Evolutionary conservation across 208 protist species (phyloP), one percentile per base, ranked within the genome.

Genomic region (Angomonas desouzai): DNA sequence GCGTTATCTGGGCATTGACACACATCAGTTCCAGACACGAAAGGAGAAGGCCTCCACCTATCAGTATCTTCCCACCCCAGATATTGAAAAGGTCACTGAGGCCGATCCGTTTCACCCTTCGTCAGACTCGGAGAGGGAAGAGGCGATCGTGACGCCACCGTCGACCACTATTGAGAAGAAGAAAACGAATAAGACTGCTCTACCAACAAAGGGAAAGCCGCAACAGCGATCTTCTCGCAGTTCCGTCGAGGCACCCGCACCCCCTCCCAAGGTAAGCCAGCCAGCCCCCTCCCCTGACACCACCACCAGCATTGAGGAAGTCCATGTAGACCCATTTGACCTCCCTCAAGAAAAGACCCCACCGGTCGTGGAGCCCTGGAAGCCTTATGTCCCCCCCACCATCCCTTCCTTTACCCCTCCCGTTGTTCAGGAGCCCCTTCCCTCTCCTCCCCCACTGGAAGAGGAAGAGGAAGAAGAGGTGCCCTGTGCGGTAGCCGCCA

Each of bases 1-100:
- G 69, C 77, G 82, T 27, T 79, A 83, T 64, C 74, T 92, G 38
- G 89, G 89, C 53, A 53, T 94, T 55, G 65, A 89, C 64, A 85
- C 83, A 0, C 83, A 92, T 48, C 70, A 77, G 51, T 91, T 89
- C 64, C 89, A 94, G 67, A 85, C 89, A n/a, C 65, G 65, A 11
- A 51, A 20, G 30, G 74, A 90, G 67, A 55, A 64, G 22, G 61
- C n/a, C 9, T 80, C 62, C 0, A 79, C 63, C 20, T 94, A 94
- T 63, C 89, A 94, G 63, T 94, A 94, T 60, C 47, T 60, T 23
- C 45, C 10, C 10, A 23, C 45, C 45, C 36, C 36, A 18, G 36
- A 40, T 40, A 40, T 13, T 40, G 36, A 40, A 40, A 40, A 13
- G 36, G 9, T 6, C 36, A 18, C 36, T 13, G 36, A 40, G 36